Evolutionary conservation across 805 yeast genomes (phyloP).

Genomic region (Sporopachydermia lactativora): DNA sequence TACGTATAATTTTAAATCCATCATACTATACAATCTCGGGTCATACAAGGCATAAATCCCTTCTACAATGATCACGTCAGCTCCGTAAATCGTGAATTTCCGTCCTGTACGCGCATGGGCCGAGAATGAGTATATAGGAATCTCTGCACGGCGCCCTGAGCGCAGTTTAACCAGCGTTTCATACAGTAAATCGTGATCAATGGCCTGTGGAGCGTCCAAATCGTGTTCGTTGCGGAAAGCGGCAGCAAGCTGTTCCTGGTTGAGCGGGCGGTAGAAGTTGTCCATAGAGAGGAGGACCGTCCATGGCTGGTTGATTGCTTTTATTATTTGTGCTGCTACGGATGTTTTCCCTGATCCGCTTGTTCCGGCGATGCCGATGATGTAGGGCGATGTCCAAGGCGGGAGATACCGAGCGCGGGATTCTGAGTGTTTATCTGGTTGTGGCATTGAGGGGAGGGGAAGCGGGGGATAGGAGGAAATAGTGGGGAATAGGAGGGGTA

Average conservation of each 20-base stretch:
- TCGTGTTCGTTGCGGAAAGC: constrained; percentile 65
- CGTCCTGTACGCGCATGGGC: constrained; percentile 48
- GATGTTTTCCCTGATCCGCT: constrained; percentile 93
- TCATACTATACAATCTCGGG: constrained; percentile 48
- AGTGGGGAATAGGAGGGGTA: too few relatives aligned
- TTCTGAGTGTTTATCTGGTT: background rate
- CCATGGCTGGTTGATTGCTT: constrained; percentile 73
- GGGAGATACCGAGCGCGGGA: constrained; percentile 40
- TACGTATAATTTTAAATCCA: constrained; percentile 82
- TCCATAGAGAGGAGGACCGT: constrained; percentile 81
- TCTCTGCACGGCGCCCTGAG: constrained; percentile 47
- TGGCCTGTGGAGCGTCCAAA: constrained; percentile 76
- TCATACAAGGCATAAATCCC: constrained; percentile 80
- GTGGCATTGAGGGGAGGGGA: too few relatives aligned
- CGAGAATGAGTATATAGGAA: constrained; percentile 60
- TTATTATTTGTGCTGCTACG: constrained; percentile 70
- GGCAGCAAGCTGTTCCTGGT: constrained; percentile 36
- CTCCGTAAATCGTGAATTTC: constrained; percentile 74
- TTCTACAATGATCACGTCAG: constrained; percentile 83
- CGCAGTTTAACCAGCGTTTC: constrained; percentile 52
- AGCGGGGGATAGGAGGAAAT: too few relatives aligned
- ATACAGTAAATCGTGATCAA: constrained; percentile 63
- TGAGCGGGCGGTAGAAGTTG: constrained; percentile 75
- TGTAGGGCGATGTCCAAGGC: constrained; percentile 82
- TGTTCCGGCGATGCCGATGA: constrained; percentile 78